These are phyloP conservation scores for Ganoderma lingzhi DNA, from an alignment of 1,284 basidiomycete genomes.

Conservation along the genomic window DNA sequence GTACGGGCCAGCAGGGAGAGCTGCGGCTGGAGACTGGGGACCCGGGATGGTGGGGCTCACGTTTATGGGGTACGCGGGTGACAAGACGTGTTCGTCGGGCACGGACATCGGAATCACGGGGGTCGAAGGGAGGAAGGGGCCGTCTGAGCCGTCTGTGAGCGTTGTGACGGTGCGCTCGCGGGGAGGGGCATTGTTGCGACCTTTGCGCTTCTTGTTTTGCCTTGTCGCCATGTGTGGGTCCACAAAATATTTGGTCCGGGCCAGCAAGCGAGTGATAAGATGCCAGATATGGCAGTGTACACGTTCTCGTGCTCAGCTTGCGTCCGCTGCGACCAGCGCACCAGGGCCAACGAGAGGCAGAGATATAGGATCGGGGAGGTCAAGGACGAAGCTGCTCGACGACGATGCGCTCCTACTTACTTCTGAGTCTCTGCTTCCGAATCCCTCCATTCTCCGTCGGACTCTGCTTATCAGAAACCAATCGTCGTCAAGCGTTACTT, in stretches of 20 bases:
- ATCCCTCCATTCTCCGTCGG: too few relatives aligned
- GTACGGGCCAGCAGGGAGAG: conserved; percentile 31
- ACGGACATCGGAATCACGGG: conserved; percentile 48
- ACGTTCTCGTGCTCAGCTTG: not conserved
- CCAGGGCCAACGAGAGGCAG: not conserved
- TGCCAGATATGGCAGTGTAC: not conserved
- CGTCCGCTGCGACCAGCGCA: not conserved
- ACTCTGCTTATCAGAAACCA: conserved; percentile 12
- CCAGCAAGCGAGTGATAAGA: conserved; percentile 26
- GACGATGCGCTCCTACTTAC: too few relatives aligned
- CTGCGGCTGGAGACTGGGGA: conserved; percentile 26
- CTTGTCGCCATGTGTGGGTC: conserved; percentile 58
- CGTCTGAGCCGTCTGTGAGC: conserved; percentile 62
- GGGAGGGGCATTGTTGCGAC: conserved; percentile 55
- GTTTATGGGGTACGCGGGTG: conserved; percentile 42
- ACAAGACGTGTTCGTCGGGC: conserved; percentile 39
- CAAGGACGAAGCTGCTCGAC: conserved; percentile 3
- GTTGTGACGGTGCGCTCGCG: conserved; percentile 72
- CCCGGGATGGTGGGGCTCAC: conserved; percentile 35
- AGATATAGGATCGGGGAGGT: not conserved
- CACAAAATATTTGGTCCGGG: conserved; percentile 29
- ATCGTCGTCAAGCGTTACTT: conserved; percentile 21
- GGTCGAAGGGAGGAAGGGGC: conserved; percentile 54
- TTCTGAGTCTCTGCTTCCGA: not conserved
- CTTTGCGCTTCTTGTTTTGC: conserved; percentile 68